Conservation (phyloP, 306 rosid species). For the Medicago ruthenica region DNA sequence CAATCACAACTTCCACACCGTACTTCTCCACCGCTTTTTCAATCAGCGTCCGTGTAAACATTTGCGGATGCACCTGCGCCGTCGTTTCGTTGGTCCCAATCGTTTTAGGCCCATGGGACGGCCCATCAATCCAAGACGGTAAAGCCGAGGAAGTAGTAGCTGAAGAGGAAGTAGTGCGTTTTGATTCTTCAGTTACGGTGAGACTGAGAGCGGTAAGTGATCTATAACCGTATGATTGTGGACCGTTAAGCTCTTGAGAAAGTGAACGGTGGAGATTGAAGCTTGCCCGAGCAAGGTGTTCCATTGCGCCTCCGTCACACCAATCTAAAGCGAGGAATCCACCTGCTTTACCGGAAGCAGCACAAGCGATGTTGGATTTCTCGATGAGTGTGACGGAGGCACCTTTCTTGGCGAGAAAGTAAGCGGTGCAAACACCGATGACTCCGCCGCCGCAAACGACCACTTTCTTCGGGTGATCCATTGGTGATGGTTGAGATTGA, state of each 20-base stretch:
- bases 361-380: constrained; percentile 81
- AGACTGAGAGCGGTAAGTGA: constrained; percentile 75
- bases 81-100: constrained; percentile 76
- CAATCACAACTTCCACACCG: constrained; percentile 69
- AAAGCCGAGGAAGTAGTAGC: constrained; percentile 12
- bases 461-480: constrained; percentile 61
- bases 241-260: constrained; percentile 70
- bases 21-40: constrained; percentile 65
- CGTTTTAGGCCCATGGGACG: constrained; percentile 48
- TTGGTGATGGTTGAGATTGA: constrained; percentile 40
- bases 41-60: constrained; percentile 65
- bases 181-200: constrained; percentile 52
- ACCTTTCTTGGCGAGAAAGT: constrained; percentile 78
- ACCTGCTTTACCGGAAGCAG: constrained; percentile 93
- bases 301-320: constrained; percentile 81
- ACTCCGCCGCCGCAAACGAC: constrained; percentile 92
- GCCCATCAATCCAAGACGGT: constrained; percentile 81
- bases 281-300: constrained; percentile 75
- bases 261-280: constrained; percentile 87
- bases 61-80: constrained; percentile 90
- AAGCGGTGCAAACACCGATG: constrained; percentile 83
- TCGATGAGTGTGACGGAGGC: constrained; percentile 84
- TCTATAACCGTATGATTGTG: constrained; percentile 80
- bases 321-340: constrained; percentile 96
- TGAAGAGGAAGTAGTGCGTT: constrained; percentile 6